These are phyloP conservation scores for Calonectria fujianensis DNA, from an alignment of 2,329 filamentous ascomycete genomes.

Conservation along the genomic window DNA sequence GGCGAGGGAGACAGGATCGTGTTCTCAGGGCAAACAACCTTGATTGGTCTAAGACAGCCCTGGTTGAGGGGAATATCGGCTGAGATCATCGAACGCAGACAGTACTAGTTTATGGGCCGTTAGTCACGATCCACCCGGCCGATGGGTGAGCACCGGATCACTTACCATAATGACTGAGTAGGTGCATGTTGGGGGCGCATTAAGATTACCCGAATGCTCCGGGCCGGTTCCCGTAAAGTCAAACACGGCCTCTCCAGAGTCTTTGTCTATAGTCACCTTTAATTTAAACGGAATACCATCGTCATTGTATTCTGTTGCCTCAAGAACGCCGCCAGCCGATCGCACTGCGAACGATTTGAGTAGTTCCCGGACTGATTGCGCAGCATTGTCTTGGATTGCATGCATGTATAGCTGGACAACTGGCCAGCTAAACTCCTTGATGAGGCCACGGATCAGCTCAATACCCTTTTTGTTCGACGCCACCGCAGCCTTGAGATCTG, in stretches of 20 bases:
- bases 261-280: slow-evolving; percentile 83
- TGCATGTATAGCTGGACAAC: slow-evolving; percentile 90
- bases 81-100: slow-evolving; percentile 58
- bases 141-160: neutral
- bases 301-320: slow-evolving; percentile 88
- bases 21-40: slow-evolving; percentile 54
- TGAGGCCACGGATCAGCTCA: slow-evolving; percentile 82
- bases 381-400: slow-evolving; percentile 87
- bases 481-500: slow-evolving; percentile 90
- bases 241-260: slow-evolving; percentile 85
- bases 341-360: slow-evolving; percentile 82
- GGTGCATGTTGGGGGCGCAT: slow-evolving; percentile 55
- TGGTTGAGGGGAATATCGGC: slow-evolving; percentile 61
- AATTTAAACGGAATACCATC: slow-evolving; percentile 87
- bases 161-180: slow-evolving; percentile 57
- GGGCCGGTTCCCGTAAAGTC: slow-evolving; percentile 58
- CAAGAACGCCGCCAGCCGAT: slow-evolving; percentile 82
- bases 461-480: slow-evolving; percentile 92
- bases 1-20: slow-evolving; percentile 59
- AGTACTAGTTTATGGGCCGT: slow-evolving; percentile 48
- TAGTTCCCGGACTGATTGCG: slow-evolving; percentile 82
- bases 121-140: neutral
- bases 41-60: slow-evolving; percentile 69
- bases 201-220: slow-evolving; percentile 57
- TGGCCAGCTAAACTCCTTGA: slow-evolving; percentile 85